A percentile compares a stretch with the other conserved stretches of the same genome.
Conservation (phyloP, 768 basidiomycete species). For the Ramaria rubella region DNA sequence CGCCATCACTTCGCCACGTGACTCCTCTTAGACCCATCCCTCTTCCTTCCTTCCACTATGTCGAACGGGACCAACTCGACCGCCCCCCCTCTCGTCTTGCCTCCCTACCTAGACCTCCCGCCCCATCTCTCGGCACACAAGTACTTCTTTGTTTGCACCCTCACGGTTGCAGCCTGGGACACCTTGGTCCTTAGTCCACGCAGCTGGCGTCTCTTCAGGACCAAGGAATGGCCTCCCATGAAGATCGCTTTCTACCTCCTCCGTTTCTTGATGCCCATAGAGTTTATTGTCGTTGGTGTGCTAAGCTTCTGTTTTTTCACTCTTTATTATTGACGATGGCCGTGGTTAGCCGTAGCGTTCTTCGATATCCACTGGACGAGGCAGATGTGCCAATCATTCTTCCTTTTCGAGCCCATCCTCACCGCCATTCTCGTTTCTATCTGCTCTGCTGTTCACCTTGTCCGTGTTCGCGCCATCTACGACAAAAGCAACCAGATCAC, state of each 20-base stretch:
- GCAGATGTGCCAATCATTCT: slow-evolving; percentile 62
- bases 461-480: slow-evolving; percentile 75
- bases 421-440: slow-evolving; percentile 76
- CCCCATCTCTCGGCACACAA: slow-evolving; percentile 80
- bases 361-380: slow-evolving; percentile 68
- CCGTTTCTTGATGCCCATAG: slow-evolving; percentile 68
- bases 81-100: slow-evolving; percentile 29
- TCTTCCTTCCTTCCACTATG: neutral
- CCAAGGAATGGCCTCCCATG: slow-evolving; percentile 64
- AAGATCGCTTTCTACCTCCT: slow-evolving; percentile 74
- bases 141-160: slow-evolving; percentile 84
- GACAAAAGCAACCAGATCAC: slow-evolving; percentile 55
- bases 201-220: slow-evolving; percentile 63
- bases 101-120: slow-evolving; percentile 64
- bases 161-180: slow-evolving; percentile 88
- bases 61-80: neutral
- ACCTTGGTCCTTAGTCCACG: slow-evolving; percentile 78
- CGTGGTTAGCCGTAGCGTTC: slow-evolving; percentile 67
- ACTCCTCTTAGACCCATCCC: too few relatives aligned
- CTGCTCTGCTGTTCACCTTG: slow-evolving; percentile 65
- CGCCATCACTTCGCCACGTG: too few relatives aligned
- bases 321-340: neutral
- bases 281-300: slow-evolving; percentile 69
- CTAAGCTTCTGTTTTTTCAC: slow-evolving; percentile 2
- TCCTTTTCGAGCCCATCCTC: slow-evolving; percentile 80